phyloP scores from a whole-genome alignment of 331 rosid genomes.

The Telfairia occidentalis region DNA sequence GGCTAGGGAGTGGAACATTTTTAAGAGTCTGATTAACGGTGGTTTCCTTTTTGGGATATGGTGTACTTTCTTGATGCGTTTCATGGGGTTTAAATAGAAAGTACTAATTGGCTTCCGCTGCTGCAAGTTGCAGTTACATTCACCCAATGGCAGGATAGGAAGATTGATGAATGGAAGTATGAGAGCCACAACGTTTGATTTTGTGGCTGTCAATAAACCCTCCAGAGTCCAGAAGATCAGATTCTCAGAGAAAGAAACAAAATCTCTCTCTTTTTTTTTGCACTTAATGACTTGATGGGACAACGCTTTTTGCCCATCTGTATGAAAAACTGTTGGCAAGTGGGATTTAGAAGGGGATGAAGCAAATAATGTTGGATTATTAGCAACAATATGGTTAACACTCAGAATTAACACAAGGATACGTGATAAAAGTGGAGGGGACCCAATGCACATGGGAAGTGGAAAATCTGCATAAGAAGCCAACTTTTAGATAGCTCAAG shows the following conservation, averaged over 20 bases:
- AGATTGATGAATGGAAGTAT: constrained; percentile 10
- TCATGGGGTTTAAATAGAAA: constrained; percentile 6
- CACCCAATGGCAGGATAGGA: not conserved
- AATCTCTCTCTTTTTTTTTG: constrained; percentile 15
- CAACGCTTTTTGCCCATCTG: not conserved
- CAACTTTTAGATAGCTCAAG: constrained; percentile 56
- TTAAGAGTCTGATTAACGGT: not conserved
- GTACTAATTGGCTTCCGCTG: not conserved
- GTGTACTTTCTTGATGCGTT: not conserved
- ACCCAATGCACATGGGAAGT: constrained; percentile 62
- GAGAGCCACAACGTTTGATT: constrained; percentile 16
- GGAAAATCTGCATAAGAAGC: constrained; percentile 19
- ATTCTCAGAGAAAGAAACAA: constrained; percentile 5
- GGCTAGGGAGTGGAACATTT: constrained; percentile 41
- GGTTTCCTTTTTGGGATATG: not conserved
- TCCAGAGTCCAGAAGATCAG: not conserved
- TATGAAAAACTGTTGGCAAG: not conserved
- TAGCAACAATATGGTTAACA: not conserved
- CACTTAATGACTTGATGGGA: not conserved
- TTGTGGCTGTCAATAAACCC: not conserved
- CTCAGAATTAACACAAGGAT: not conserved
- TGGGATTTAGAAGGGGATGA: not conserved
- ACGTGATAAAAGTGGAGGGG: constrained; percentile 20
- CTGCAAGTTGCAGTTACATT: not conserved
- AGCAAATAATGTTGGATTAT: not conserved